Percentiles rank a stretch among this genome's conserved stretches.
phyloP scores from a whole-genome alignment of 371 early-diverging fungal genomes.

The Mortierella sp. region DNA sequence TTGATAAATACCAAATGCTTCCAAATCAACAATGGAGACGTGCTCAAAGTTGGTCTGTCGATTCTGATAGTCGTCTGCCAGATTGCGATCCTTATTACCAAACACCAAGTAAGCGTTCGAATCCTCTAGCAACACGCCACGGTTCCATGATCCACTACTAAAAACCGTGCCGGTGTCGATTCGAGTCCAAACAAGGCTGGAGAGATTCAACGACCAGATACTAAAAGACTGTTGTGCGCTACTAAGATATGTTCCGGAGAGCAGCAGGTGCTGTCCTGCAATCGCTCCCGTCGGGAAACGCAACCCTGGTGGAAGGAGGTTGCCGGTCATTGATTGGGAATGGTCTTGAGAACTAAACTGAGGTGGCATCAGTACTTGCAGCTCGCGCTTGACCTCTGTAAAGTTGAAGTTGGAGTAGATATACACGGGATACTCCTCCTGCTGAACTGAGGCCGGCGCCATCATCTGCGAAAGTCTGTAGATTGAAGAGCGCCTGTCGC shows the following conservation, averaged over 20 bases:
- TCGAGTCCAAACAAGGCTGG: conserved; percentile 71
- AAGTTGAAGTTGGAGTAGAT: conserved; percentile 87
- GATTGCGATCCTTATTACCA: conserved; percentile 73
- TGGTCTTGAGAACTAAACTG: conserved; percentile 66
- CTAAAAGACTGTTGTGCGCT: conserved; percentile 73
- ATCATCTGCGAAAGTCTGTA: conserved; percentile 29
- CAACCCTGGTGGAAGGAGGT: conserved; percentile 75
- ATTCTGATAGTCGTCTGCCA: conserved; percentile 78
- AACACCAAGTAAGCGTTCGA: conserved; percentile 74
- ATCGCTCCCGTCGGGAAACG: conserved; percentile 77
- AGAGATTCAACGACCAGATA: conserved; percentile 77
- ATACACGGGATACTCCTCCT: conserved; percentile 59
- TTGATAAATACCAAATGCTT: conserved; percentile 76
- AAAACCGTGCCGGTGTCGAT: conserved; percentile 75
- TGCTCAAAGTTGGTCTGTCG: conserved; percentile 82
- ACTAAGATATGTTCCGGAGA: conserved; percentile 79
- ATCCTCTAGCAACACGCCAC: conserved; percentile 69
- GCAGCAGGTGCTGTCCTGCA: conserved; percentile 73
- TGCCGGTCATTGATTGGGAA: conserved; percentile 68
- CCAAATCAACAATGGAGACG: conserved; percentile 73
- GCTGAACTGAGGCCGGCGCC: conserved; percentile 24
- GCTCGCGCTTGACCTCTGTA: conserved; percentile 73
- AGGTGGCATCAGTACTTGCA: conserved; percentile 70
- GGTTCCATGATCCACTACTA: conserved; percentile 79
- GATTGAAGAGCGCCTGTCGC: conserved; percentile 19